phyloP scores from a whole-genome alignment of 352 stramenopile species.

The Pythium brachiatum region DNA sequence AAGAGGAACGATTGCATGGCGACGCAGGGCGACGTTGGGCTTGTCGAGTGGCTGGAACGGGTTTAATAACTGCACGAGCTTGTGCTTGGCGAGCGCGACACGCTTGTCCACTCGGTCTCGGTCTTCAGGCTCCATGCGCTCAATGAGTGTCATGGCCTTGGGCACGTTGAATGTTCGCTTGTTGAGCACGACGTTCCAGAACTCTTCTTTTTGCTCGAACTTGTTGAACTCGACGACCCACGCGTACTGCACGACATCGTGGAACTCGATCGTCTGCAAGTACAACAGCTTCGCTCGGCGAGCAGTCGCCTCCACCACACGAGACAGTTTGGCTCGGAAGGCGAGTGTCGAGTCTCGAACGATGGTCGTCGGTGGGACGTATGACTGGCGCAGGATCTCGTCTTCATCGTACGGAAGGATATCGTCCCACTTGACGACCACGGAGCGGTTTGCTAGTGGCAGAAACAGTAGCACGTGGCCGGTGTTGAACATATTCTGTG shows the following conservation, averaged over 20 bases:
- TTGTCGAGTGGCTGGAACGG: slow-evolving; percentile 55
- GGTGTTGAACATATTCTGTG: slow-evolving; percentile 57
- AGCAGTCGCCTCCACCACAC: slow-evolving; percentile 29
- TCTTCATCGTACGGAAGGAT: slow-evolving; percentile 47
- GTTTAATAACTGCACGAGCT: slow-evolving; percentile 51
- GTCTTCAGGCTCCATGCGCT: slow-evolving; percentile 54
- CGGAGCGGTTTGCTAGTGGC: slow-evolving; percentile 43
- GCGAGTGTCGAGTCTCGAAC: slow-evolving; percentile 36
- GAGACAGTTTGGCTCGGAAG: slow-evolving; percentile 38
- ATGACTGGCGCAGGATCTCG: slow-evolving; percentile 37
- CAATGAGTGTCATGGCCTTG: slow-evolving; percentile 53
- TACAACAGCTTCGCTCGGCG: slow-evolving; percentile 55
- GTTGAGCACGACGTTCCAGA: slow-evolving; percentile 79
- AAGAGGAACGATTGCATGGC: slow-evolving; percentile 39
- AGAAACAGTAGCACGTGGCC: slow-evolving; percentile 65
- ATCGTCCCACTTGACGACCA: slow-evolving; percentile 57
- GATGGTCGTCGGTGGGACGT: slow-evolving; percentile 30
- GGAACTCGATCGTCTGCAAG: slow-evolving; percentile 64
- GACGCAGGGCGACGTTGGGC: slow-evolving; percentile 32
- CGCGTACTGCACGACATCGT: slow-evolving; percentile 59
- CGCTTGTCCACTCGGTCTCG: slow-evolving; percentile 50
- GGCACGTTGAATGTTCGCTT: slow-evolving; percentile 44
- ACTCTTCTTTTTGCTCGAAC: slow-evolving; percentile 45
- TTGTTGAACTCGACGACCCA: slow-evolving; percentile 73
- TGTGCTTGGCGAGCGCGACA: slow-evolving; percentile 50